These are phyloP conservation scores for Stephania yunnanensis DNA, from an alignment of 164 flowering plant species.

Conservation along the genomic window DNA sequence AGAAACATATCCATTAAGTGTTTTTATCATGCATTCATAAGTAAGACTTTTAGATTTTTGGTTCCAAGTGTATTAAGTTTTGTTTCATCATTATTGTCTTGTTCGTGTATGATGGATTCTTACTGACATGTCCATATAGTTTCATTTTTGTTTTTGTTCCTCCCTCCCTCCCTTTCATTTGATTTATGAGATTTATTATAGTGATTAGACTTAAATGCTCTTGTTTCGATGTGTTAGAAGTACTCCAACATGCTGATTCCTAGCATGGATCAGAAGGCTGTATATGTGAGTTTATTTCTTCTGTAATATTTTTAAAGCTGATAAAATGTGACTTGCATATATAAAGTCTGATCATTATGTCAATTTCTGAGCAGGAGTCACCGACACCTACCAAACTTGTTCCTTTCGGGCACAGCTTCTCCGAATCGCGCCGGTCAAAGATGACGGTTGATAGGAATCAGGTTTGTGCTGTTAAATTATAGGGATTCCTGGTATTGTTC, in stretches of 20 bases:
- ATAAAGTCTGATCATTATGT: background rate
- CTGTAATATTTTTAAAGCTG: background rate
- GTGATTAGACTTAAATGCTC: background rate
- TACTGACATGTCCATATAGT: background rate
- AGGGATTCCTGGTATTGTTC: background rate
- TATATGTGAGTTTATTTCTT: constrained; percentile 55
- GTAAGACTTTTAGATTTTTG: background rate
- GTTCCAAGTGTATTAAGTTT: background rate
- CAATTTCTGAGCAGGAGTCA: constrained; percentile 53
- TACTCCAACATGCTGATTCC: constrained; percentile 43
- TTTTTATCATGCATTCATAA: too few species aligned
- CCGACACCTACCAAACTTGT: constrained; percentile 75
- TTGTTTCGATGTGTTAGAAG: constrained; percentile 42
- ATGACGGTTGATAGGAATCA: constrained; percentile 67
- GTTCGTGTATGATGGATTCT: background rate
- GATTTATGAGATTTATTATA: background rate
- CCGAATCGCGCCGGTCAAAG: constrained; percentile 74
- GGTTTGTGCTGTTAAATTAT: constrained; percentile 34
- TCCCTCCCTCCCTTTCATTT: background rate
- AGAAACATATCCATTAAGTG: too few species aligned
- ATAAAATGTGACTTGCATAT: background rate
- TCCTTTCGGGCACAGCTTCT: constrained; percentile 48
- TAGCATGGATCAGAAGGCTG: constrained; percentile 38
- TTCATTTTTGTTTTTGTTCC: background rate
- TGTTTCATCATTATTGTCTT: background rate